Evolutionary conservation across 192 early-diverging fungal species (phyloP), one percentile per base, ranked within the genome.

Genomic region (Dissophora globulifera): DNA sequence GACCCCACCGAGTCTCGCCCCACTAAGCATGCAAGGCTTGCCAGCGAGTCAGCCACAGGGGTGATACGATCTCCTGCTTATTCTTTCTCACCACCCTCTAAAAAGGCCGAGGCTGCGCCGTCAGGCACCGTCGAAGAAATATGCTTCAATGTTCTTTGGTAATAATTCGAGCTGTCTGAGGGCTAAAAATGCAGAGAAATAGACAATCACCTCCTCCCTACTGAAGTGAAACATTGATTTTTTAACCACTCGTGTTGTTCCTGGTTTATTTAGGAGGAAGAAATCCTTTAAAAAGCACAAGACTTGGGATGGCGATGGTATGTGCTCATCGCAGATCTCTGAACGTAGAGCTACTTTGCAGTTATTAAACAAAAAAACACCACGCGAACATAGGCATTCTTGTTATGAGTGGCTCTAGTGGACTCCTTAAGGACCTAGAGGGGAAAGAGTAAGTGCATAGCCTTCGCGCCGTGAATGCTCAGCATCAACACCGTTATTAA

Each of bases 271-370:
- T 55, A 70, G 68, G 69, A 56, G 69, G 22, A 74, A 74, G 29
- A 74, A 64, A 45, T 59, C 61, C 13, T 23, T 33, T 32, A 79
- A 78, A 31, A 78, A 67, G 30, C 69, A 81, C 66, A 69, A 82
- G 42, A 79, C 80, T 2, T 82, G 80, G 80, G 80, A 82, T 54
- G 78, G 80, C 1, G 80, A 82, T 58, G 80, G 80, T 70, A 62
- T 19, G 29, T 35, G 31, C 29, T 40, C 8, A 10, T 7, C 38
- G 38, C 38, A 13, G 38, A 13, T 40, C 13, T 40, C 13, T 40
- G 41, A 35, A 26, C 32, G 35, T 32, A 38, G 23, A 6, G 22
- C 12, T 50, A 11, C 17, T 8, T 19, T 50, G 22, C 23, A 26
- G 25, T 13, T 20, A 33, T 1, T 26, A 23, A 20, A 4, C 17